A percentile compares a stretch with the other conserved stretches of the same genome.
These are phyloP conservation scores for Myrica gale DNA, from an alignment of 306 rosid species.

Conservation along the genomic window DNA sequence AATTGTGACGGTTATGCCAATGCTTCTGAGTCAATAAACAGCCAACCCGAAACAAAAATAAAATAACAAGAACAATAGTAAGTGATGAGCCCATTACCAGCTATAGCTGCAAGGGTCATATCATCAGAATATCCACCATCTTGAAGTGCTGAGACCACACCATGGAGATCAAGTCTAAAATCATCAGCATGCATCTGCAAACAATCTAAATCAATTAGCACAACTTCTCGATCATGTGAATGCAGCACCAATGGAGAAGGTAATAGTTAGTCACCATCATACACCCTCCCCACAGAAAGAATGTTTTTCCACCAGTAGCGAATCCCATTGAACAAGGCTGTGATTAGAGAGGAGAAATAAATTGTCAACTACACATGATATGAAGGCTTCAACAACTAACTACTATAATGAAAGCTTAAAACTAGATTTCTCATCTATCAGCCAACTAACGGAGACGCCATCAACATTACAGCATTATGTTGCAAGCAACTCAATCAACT, in stretches of 20 bases:
- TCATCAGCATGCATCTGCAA: conserved; percentile 96
- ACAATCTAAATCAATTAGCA: conserved; percentile 34
- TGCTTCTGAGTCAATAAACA: neutral
- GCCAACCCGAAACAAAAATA: neutral
- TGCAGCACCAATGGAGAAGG: conserved; percentile 13
- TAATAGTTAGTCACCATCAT: conserved; percentile 83
- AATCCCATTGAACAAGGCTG: conserved; percentile 99
- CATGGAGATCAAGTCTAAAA: conserved; percentile 69
- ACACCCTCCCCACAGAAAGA: conserved; percentile 99
- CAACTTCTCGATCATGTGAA: conserved; percentile 4
- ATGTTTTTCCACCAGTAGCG: conserved; percentile 98
- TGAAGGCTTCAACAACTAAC: conserved; percentile 1
- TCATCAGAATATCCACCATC: conserved; percentile 99
- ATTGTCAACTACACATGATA: conserved; percentile 9
- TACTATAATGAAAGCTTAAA: conserved; percentile 4
- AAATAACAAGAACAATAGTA: neutral
- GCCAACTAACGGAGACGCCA: neutral
- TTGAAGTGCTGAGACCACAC: conserved; percentile 77
- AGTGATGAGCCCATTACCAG: conserved; percentile 49
- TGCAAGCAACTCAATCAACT: neutral
- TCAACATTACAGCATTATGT: neutral
- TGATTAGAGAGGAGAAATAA: conserved; percentile 11
- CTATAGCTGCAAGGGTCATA: conserved; percentile 96
- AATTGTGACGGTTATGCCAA: conserved; percentile 3
- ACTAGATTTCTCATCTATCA: conserved; percentile 10